Evolutionary conservation across 257 asterid genomes (phyloP).

Genomic region (Oldenlandia corymbosa): DNA sequence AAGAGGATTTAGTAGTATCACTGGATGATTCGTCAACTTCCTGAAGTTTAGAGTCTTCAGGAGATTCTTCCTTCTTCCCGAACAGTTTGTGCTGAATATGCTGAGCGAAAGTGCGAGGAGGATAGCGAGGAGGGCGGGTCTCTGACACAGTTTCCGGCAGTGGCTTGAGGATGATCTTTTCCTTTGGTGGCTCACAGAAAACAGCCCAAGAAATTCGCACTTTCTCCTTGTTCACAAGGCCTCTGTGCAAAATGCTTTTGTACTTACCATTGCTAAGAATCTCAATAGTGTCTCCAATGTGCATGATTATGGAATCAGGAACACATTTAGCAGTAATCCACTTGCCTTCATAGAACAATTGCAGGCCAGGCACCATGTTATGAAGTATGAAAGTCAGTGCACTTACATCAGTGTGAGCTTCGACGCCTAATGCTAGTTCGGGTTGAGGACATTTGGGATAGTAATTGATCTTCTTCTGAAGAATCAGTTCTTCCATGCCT

Average conservation of each 20-base stretch:
- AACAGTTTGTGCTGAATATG: slow-evolving; percentile 69
- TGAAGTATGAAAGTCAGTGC: slow-evolving; percentile 95
- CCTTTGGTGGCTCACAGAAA: slow-evolving; percentile 87
- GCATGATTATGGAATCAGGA: slow-evolving; percentile 83
- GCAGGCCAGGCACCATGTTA: slow-evolving; percentile 93
- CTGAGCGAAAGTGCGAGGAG: slow-evolving; percentile 71
- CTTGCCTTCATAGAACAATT: slow-evolving; percentile 57
- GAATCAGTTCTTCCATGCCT: slow-evolving; percentile 63
- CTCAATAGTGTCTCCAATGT: slow-evolving; percentile 81
- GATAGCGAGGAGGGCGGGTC: slow-evolving; percentile 51
- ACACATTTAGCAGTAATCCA: slow-evolving; percentile 93
- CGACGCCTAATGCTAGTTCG: slow-evolving; percentile 89
- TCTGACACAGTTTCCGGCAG: slow-evolving; percentile 65
- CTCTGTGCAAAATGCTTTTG: slow-evolving; percentile 80
- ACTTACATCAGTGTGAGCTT: slow-evolving; percentile 82
- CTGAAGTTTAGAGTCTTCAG: not conserved
- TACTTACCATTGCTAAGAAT: slow-evolving; percentile 78
- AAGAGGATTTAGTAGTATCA: not conserved
- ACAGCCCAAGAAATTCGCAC: slow-evolving; percentile 88
- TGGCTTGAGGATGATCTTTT: slow-evolving; percentile 58
- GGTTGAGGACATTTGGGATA: slow-evolving; percentile 96
- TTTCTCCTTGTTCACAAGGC: slow-evolving; percentile 72
- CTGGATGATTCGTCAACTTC: not conserved
- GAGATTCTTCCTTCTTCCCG: slow-evolving; percentile 31
- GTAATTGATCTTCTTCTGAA: slow-evolving; percentile 81